Percentiles rank a stretch among this genome's conserved stretches.
phyloP scores from a whole-genome alignment of 1,284 basidiomycete genomes.

The Fistulinella cinereoalba region DNA sequence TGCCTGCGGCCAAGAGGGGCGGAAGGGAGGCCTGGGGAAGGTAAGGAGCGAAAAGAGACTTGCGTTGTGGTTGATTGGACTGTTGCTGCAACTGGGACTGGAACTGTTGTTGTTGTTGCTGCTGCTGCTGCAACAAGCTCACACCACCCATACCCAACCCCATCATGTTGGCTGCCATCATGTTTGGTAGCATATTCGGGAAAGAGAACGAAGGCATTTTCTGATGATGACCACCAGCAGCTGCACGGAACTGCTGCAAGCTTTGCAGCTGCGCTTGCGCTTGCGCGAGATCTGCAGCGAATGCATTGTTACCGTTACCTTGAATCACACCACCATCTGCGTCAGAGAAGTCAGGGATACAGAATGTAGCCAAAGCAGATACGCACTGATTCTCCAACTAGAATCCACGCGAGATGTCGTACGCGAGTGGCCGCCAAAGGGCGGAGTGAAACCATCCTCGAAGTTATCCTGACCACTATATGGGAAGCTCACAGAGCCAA shows the following conservation, averaged over 20 bases:
- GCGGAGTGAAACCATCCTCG: slow-evolving; percentile 70
- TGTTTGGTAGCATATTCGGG: slow-evolving; percentile 94
- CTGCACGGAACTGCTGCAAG: slow-evolving; percentile 94
- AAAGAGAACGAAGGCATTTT: slow-evolving; percentile 98
- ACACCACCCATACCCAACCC: slow-evolving; percentile 80
- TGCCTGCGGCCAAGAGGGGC: slow-evolving; percentile 95
- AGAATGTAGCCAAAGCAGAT: neutral
- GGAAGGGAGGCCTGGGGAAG: slow-evolving; percentile 97
- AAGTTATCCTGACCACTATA: slow-evolving; percentile 59
- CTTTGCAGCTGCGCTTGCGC: slow-evolving; percentile 97
- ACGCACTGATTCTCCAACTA: slow-evolving; percentile 85
- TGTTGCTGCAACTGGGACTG: slow-evolving; percentile 90
- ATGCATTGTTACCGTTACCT: slow-evolving; percentile 57
- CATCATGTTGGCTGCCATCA: slow-evolving; percentile 95
- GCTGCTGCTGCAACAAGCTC: slow-evolving; percentile 80
- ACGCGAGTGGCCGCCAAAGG: slow-evolving; percentile 70
- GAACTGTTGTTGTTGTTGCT: slow-evolving; percentile 71
- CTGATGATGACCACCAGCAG: slow-evolving; percentile 91
- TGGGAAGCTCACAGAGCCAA: slow-evolving; percentile 52
- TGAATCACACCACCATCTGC: slow-evolving; percentile 73
- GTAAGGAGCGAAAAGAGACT: slow-evolving; percentile 98
- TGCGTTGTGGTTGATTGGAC: slow-evolving; percentile 89
- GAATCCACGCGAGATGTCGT: slow-evolving; percentile 76
- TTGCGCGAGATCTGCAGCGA: slow-evolving; percentile 82
- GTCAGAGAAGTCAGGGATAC: slow-evolving; percentile 10